Evolutionary conservation across 805 yeast species (phyloP).

Genomic region (Hermanozyma aechmeae): DNA sequence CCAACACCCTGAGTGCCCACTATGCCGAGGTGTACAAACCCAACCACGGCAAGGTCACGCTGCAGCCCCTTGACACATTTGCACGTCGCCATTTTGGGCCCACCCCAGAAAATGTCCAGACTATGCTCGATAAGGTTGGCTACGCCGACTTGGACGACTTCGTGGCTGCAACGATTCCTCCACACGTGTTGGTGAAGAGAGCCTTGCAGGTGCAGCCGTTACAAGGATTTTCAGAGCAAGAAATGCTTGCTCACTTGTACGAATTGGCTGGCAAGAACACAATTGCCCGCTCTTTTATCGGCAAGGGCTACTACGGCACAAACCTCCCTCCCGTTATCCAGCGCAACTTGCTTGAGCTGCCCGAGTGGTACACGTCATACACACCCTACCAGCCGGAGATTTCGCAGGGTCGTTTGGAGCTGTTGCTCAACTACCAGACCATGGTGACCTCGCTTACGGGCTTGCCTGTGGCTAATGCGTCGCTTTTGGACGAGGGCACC

Average conservation of each 20-base stretch:
- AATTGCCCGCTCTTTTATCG: conserved; percentile 68
- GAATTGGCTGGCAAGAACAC: conserved; percentile 69
- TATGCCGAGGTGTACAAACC: conserved; percentile 42
- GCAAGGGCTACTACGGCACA: conserved; percentile 93
- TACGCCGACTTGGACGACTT: conserved; percentile 62
- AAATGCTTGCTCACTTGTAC: conserved; percentile 62
- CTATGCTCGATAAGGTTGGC: conserved; percentile 62
- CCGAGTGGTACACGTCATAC: conserved; percentile 98
- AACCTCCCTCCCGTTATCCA: conserved; percentile 85
- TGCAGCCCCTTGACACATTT: conserved; percentile 62
- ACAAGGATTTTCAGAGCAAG: conserved; percentile 72
- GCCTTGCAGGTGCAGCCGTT: conserved; percentile 57
- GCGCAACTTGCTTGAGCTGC: conserved; percentile 84
- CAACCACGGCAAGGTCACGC: conserved; percentile 10
- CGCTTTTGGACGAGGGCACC: conserved; percentile 90
- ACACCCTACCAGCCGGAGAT: conserved; percentile 99
- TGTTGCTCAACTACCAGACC: conserved; percentile 89
- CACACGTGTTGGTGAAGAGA: conserved; percentile 61
- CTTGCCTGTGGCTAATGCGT: conserved; percentile 88
- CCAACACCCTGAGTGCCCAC: conserved; percentile 47
- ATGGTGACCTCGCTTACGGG: conserved; percentile 86
- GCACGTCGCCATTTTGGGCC: conserved; percentile 90
- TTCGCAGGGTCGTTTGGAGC: conserved; percentile 91
- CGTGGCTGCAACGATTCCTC: conserved; percentile 66
- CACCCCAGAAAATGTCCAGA: conserved; percentile 46